Percentiles rank a stretch among this genome's conserved stretches.
Conservation (phyloP, 306 rosid species). For the Quillaja saponaria region DNA sequence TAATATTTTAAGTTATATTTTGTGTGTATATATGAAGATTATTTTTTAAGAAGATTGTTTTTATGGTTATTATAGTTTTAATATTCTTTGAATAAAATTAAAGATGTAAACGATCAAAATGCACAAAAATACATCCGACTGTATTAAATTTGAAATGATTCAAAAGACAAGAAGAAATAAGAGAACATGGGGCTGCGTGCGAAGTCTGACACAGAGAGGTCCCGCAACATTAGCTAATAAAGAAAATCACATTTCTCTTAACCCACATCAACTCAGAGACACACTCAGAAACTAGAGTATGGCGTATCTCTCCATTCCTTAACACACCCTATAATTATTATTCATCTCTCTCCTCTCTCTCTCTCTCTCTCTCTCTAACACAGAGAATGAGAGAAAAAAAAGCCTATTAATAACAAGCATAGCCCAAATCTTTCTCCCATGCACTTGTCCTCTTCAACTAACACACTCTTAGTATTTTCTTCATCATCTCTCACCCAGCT, state of each 20-base stretch:
- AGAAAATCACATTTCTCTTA: slow-evolving; percentile 50
- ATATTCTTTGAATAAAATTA: too few relatives aligned
- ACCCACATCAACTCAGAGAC: slow-evolving; percentile 64
- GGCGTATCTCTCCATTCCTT: slow-evolving; percentile 48
- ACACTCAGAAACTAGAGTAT: slow-evolving; percentile 47
- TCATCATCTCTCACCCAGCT: not conserved
- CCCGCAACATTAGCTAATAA: slow-evolving; percentile 58
- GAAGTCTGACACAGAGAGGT: slow-evolving; percentile 67
- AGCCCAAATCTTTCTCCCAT: slow-evolving; percentile 77
- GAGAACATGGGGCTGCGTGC: slow-evolving; percentile 86
- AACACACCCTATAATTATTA: too few relatives aligned
- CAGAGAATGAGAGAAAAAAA: slow-evolving; percentile 8
- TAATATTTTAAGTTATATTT: too few relatives aligned
- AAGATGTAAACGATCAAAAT: too few relatives aligned
- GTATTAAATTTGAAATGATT: slow-evolving; percentile 9
- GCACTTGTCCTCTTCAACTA: slow-evolving; percentile 55
- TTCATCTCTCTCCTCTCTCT: slow-evolving; percentile 7
- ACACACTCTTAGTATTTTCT: slow-evolving; percentile 25
- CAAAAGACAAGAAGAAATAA: slow-evolving; percentile 49
- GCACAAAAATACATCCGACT: too few relatives aligned
- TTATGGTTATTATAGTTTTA: too few relatives aligned
- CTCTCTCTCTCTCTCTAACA: not conserved
- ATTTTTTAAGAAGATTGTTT: too few relatives aligned
- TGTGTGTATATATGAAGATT: too few relatives aligned
- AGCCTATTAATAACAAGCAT: slow-evolving; percentile 50